phyloP scores from a whole-genome alignment of 352 stramenopile species.

The Phytophthora cactorum region DNA sequence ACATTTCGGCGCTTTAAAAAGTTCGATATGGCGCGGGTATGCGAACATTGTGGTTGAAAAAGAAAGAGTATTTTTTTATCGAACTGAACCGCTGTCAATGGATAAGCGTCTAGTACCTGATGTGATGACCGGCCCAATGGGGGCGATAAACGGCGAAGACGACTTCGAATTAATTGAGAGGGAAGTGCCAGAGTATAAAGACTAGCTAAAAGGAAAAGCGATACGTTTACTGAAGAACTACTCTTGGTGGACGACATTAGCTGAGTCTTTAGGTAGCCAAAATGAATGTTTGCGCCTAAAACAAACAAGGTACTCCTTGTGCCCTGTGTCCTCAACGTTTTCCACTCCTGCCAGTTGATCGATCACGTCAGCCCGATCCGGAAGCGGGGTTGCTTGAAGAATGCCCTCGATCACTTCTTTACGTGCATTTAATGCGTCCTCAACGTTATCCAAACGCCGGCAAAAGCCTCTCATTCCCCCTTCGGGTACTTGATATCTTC shows the following conservation, averaged over 20 bases:
- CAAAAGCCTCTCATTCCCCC: too few species aligned
- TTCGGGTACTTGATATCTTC: neutral
- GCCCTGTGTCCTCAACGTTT: neutral
- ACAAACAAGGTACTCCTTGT: slow-evolving; percentile 2
- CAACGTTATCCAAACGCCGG: too few species aligned
- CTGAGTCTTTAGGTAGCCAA: too few species aligned
- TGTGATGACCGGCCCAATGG: neutral
- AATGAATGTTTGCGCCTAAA: too few species aligned
- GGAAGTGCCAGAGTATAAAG: neutral
- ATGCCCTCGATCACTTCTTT: slow-evolving; percentile 3
- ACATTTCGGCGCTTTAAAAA: too few species aligned
- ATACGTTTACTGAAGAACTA: neutral
- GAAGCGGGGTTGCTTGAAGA: neutral
- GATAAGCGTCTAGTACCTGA: neutral
- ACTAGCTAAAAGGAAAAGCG: neutral
- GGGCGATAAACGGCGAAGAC: neutral
- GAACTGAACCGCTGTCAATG: slow-evolving; percentile 3
- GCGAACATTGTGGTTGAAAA: slow-evolving; percentile 11
- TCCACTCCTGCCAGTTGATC: neutral
- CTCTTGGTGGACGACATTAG: neutral
- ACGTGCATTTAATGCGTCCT: neutral
- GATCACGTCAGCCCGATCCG: slow-evolving; percentile 2
- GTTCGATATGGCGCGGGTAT: slow-evolving; percentile 4
- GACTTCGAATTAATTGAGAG: neutral
- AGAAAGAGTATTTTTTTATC: slow-evolving; percentile 3